A percentile compares a stretch with the other conserved stretches of the same genome.
phyloP scores from a whole-genome alignment of 352 stramenopile genomes.

The Halophytophthora polymorphica region DNA sequence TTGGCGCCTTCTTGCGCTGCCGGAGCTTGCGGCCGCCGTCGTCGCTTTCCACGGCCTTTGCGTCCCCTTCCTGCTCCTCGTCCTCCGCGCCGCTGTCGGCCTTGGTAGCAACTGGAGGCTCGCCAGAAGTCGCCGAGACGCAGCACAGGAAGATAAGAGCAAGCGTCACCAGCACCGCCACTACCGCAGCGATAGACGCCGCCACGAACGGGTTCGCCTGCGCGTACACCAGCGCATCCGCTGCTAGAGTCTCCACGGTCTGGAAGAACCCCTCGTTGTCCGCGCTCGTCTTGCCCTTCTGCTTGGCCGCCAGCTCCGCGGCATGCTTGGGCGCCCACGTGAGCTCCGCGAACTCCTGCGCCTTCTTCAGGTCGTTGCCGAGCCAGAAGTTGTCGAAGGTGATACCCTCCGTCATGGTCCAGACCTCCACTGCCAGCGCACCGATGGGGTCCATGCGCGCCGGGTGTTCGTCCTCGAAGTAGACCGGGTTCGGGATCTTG shows the following conservation, averaged over 20 bases:
- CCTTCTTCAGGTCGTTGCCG: slow-evolving; percentile 77
- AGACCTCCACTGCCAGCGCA: slow-evolving; percentile 90
- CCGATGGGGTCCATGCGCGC: slow-evolving; percentile 86
- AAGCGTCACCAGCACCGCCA: slow-evolving; percentile 41
- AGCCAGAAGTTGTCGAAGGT: slow-evolving; percentile 93
- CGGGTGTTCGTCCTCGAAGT: slow-evolving; percentile 83
- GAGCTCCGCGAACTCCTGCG: slow-evolving; percentile 69
- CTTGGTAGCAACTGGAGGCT: slow-evolving; percentile 24
- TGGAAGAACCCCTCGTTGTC: slow-evolving; percentile 48
- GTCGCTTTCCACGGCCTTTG: slow-evolving; percentile 34
- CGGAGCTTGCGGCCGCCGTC: slow-evolving; percentile 55
- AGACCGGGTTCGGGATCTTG: slow-evolving; percentile 89
- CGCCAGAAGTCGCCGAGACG: slow-evolving; percentile 22
- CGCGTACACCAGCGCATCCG: slow-evolving; percentile 47
- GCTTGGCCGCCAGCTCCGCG: slow-evolving; percentile 50
- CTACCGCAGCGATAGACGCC: slow-evolving; percentile 39
- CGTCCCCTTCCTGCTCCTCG: slow-evolving; percentile 31
- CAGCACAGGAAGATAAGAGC: slow-evolving; percentile 63
- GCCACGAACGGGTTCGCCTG: slow-evolving; percentile 56
- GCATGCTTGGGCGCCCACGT: slow-evolving; percentile 80
- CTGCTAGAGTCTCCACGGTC: slow-evolving; percentile 35
- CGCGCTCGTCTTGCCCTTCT: slow-evolving; percentile 38
- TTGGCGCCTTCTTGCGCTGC: slow-evolving; percentile 78
- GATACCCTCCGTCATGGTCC: slow-evolving; percentile 88
- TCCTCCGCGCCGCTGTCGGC: slow-evolving; percentile 32